These are phyloP conservation scores for Pittosporum tobira DNA, from an alignment of 129 eudicot genomes.

Conservation along the genomic window DNA sequence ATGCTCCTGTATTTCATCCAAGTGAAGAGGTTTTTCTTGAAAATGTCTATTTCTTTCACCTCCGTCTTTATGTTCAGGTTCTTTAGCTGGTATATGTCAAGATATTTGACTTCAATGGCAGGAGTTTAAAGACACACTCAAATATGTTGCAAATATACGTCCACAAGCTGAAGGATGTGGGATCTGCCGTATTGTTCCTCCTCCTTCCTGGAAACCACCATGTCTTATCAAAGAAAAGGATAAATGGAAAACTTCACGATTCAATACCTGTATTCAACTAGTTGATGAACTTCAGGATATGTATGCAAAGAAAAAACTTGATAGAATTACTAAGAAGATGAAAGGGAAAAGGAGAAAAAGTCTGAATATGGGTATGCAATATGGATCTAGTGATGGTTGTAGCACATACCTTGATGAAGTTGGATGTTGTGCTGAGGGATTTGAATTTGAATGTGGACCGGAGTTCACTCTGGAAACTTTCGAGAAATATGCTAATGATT, in stretches of 20 bases:
- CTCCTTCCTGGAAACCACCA: slow-evolving; percentile 77
- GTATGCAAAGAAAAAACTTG: slow-evolving; percentile 29
- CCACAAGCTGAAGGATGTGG: slow-evolving; percentile 55
- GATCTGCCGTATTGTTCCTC: slow-evolving; percentile 79
- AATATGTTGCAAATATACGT: slow-evolving; percentile 55
- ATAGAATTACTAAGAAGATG: slow-evolving; percentile 20
- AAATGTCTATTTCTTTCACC: background rate
- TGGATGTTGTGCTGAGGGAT: slow-evolving; percentile 16
- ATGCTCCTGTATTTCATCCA: slow-evolving; percentile 55
- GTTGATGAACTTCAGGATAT: slow-evolving; percentile 45
- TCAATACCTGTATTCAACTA: slow-evolving; percentile 42
- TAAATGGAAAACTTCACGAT: slow-evolving; percentile 29
- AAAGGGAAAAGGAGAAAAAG: slow-evolving; percentile 19
- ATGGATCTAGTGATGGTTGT: slow-evolving; percentile 18
- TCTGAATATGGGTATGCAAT: slow-evolving; percentile 6
- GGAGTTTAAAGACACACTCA: slow-evolving; percentile 63
- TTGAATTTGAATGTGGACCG: slow-evolving; percentile 50
- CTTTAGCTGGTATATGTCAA: slow-evolving; percentile 11
- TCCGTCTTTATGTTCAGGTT: background rate
- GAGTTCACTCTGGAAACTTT: slow-evolving; percentile 49
- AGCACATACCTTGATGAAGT: slow-evolving; percentile 12
- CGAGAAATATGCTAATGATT: slow-evolving; percentile 54
- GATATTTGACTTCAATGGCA: slow-evolving; percentile 29
- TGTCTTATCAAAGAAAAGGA: slow-evolving; percentile 30
- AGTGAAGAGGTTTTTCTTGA: slow-evolving; percentile 41